Base-by-base conservation (phyloP, 768 basidiomycete genomes). In the Boletus huronensis region DNA sequence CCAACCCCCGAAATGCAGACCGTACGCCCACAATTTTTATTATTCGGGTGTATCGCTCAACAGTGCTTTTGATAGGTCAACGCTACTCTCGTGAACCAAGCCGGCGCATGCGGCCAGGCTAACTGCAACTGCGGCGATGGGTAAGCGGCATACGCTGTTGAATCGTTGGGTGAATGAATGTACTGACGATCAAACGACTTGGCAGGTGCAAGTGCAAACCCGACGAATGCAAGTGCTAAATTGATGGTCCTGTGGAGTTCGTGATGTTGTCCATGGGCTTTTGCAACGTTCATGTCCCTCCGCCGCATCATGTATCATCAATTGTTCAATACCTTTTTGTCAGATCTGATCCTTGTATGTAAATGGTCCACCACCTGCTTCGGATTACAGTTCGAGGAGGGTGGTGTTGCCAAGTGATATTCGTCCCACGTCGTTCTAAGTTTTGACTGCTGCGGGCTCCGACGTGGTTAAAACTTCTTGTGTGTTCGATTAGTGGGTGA, bases 201-300 rank as follows among this genome's bases (percentile, higher is more conserved):
- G 2, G 17, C 34, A 63, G 62, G 6, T 64, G 63, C 54, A 14
- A 64, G 35, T 63, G 62, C 55, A 54, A 59, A 3, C 5, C 49
- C 13, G 48, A 38, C 14, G 2, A 60, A 32, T 60, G 59, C 59
- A 55, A 60, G 34, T 60, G 59, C n/a, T 59, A 32, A 3, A 46
- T 47, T n/a, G 9, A 26, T 29, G 2, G 23, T 28, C 23, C 23
- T 25, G 17, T 5, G 3, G 16, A 6, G 21, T 25, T 9, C 26
- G 26, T 8, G 35, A 48, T 28, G n/a, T 14, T 21, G 29, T n/a
- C 16, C 34, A 5, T 26, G 17, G 17, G 34, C 29, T 46, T 29
- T 46, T 28, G 26, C 10, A 46, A n/a, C n/a, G 17, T 17, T 11
- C 42, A 1, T 43, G 16, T n/a, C 9, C 17, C 9, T 10, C 9